These are phyloP conservation scores for Paramecium pentaurelia DNA, from an alignment of 73 alveolate species.

Conservation along the genomic window DNA sequence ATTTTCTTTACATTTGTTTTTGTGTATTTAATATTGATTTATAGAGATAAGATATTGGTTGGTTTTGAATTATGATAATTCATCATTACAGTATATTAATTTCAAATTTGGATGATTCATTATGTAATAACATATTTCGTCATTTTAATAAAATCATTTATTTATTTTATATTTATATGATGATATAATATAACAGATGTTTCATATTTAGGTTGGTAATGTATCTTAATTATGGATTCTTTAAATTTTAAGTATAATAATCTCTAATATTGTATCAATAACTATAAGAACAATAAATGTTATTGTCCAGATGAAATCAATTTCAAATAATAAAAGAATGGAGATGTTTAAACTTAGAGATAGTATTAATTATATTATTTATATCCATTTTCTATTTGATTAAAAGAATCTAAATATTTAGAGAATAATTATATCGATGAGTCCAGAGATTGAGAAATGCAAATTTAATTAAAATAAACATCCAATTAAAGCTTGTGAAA, in stretches of 20 bases:
- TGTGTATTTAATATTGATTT: not conserved
- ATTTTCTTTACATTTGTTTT: not conserved
- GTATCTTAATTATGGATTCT: not conserved
- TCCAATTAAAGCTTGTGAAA: not conserved
- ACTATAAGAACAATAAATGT: not conserved
- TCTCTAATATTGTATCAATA: not conserved
- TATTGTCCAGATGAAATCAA: not conserved
- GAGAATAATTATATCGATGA: not conserved
- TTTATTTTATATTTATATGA: not conserved
- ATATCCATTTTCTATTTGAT: not conserved
- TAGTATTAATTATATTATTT: not conserved
- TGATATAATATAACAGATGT: not conserved
- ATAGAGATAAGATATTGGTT: not conserved
- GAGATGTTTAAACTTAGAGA: not conserved
- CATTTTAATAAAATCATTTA: not conserved
- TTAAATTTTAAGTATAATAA: not conserved
- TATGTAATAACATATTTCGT: not conserved
- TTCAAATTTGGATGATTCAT: not conserved
- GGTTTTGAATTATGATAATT: not conserved
- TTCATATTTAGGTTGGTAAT: not conserved
- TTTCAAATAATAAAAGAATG: not conserved
- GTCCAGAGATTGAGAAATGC: not conserved
- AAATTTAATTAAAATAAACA: not conserved
- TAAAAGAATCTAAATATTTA: not conserved
- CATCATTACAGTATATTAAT: not conserved